Conservation (phyloP, 805 yeast species). For the Myxozyma neotropica region DNA sequence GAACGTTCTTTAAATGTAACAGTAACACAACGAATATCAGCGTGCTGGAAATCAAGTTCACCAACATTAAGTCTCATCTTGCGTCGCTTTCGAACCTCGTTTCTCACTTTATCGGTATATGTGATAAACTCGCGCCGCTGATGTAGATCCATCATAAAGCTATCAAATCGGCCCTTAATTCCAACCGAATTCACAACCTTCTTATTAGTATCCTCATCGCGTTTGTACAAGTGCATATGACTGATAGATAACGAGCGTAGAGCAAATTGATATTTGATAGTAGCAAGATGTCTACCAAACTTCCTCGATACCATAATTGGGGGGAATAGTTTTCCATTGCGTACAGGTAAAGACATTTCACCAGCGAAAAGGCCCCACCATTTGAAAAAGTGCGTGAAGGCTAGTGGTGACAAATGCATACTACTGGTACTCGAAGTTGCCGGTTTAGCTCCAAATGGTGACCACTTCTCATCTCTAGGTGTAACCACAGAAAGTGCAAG, state of each 20-base stretch:
- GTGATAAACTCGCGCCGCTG: slow-evolving; percentile 49
- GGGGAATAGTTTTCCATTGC: slow-evolving; percentile 69
- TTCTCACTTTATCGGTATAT: slow-evolving; percentile 21
- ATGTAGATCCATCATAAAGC: slow-evolving; percentile 66
- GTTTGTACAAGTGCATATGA: slow-evolving; percentile 64
- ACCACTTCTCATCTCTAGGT: slow-evolving; percentile 38
- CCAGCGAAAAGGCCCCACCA: slow-evolving; percentile 93
- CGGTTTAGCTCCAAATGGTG: slow-evolving; percentile 16
- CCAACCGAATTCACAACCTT: slow-evolving; percentile 59
- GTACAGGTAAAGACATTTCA: slow-evolving; percentile 73
- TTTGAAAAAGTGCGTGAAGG: slow-evolving; percentile 64
- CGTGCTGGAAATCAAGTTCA: slow-evolving; percentile 66
- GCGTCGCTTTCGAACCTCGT: slow-evolving; percentile 39
- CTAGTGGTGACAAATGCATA: slow-evolving; percentile 72
- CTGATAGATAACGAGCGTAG: slow-evolving; percentile 73
- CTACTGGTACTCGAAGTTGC: slow-evolving; percentile 55
- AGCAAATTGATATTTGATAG: slow-evolving; percentile 77
- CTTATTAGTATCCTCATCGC: slow-evolving; percentile 48
- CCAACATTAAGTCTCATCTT: slow-evolving; percentile 66
- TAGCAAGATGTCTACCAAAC: slow-evolving; percentile 71
- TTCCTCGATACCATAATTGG: slow-evolving; percentile 54
- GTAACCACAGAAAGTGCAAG: slow-evolving; percentile 62
- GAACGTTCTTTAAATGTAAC: slow-evolving; percentile 65
- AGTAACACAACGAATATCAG: slow-evolving; percentile 68
- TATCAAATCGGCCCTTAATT: slow-evolving; percentile 60